Evolutionary conservation across 1,284 basidiomycete species (phyloP).

Genomic region (Clitocybe nebularis): DNA sequence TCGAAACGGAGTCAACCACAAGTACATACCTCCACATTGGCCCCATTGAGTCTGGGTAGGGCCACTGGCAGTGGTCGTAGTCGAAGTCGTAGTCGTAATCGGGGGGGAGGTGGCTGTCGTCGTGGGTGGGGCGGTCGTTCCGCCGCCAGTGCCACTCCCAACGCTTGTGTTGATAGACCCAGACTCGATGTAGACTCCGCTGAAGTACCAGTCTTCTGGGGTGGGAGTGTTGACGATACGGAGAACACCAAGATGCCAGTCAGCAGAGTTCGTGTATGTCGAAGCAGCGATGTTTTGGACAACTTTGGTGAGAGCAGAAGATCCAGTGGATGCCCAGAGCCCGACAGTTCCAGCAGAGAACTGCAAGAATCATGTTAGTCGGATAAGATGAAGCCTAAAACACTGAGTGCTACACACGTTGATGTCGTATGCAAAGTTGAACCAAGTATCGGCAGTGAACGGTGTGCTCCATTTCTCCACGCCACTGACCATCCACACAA

Average conservation of each 20-base stretch:
- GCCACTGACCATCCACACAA: slow-evolving; percentile 50
- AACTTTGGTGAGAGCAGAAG: slow-evolving; percentile 45
- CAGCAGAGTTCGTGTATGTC: slow-evolving; percentile 57
- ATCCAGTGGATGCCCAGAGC: slow-evolving; percentile 55
- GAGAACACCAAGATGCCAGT: slow-evolving; percentile 63
- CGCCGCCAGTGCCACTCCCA: slow-evolving; percentile 32
- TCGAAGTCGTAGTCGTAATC: slow-evolving; percentile 29
- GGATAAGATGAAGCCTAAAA: slow-evolving; percentile 1
- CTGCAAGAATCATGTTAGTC: slow-evolving; percentile 22
- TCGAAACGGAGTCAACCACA: not conserved
- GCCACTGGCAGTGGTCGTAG: slow-evolving; percentile 33
- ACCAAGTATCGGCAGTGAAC: slow-evolving; percentile 54
- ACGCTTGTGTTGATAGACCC: slow-evolving; percentile 52
- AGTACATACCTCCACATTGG: slow-evolving; percentile 47
- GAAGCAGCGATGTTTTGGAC: slow-evolving; percentile 44
- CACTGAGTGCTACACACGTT: slow-evolving; percentile 35
- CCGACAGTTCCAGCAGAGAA: slow-evolving; percentile 53
- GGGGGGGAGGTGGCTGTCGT: slow-evolving; percentile 19
- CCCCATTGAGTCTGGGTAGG: slow-evolving; percentile 45
- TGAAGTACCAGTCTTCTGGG: slow-evolving; percentile 58
- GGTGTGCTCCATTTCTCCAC: slow-evolving; percentile 48
- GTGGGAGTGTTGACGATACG: slow-evolving; percentile 45
- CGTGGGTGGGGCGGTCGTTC: slow-evolving; percentile 18
- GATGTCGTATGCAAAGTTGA: slow-evolving; percentile 64
- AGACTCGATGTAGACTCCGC: slow-evolving; percentile 55